These are phyloP conservation scores for Ilyonectria mors-panacis DNA, from an alignment of 2,329 filamentous ascomycete genomes.

Conservation along the genomic window DNA sequence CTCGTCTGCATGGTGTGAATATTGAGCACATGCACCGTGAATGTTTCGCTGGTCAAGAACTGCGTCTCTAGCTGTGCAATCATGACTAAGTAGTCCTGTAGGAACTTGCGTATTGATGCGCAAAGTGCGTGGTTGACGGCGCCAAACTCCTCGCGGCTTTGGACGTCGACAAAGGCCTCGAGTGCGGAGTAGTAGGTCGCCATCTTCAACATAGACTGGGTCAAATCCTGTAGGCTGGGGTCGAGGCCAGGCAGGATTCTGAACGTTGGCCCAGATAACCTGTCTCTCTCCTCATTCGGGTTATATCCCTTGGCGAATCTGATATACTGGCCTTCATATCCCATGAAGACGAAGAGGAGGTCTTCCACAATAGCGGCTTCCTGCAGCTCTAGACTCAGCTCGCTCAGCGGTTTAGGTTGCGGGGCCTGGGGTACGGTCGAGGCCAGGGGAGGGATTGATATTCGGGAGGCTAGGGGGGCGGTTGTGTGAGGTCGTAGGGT, in stretches of 20 bases:
- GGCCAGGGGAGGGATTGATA: slow-evolving; percentile 79
- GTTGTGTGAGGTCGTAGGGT: slow-evolving; percentile 77
- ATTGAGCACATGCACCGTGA: slow-evolving; percentile 94
- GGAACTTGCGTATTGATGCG: slow-evolving; percentile 90
- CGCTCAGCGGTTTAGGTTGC: slow-evolving; percentile 75
- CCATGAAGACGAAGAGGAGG: slow-evolving; percentile 95
- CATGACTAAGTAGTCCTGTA: slow-evolving; percentile 95
- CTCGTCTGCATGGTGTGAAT: slow-evolving; percentile 91
- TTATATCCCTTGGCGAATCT: slow-evolving; percentile 88
- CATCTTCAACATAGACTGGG: slow-evolving; percentile 91
- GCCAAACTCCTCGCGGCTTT: slow-evolving; percentile 93
- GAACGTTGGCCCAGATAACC: slow-evolving; percentile 86
- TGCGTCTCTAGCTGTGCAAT: slow-evolving; percentile 95
- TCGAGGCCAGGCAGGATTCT: slow-evolving; percentile 87
- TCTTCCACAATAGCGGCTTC: slow-evolving; percentile 92
- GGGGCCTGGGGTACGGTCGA: slow-evolving; percentile 82
- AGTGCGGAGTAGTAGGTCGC: slow-evolving; percentile 94
- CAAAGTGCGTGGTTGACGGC: slow-evolving; percentile 96
- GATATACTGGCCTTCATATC: slow-evolving; percentile 98
- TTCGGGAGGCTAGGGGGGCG: slow-evolving; percentile 79
- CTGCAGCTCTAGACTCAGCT: slow-evolving; percentile 84
- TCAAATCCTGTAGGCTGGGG: slow-evolving; percentile 90
- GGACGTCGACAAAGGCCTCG: slow-evolving; percentile 93
- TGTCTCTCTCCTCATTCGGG: slow-evolving; percentile 86
- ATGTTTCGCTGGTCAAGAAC: slow-evolving; percentile 87